Conservation (phyloP, 805 yeast genomes). For the Pichia nanzhaoensis region DNA sequence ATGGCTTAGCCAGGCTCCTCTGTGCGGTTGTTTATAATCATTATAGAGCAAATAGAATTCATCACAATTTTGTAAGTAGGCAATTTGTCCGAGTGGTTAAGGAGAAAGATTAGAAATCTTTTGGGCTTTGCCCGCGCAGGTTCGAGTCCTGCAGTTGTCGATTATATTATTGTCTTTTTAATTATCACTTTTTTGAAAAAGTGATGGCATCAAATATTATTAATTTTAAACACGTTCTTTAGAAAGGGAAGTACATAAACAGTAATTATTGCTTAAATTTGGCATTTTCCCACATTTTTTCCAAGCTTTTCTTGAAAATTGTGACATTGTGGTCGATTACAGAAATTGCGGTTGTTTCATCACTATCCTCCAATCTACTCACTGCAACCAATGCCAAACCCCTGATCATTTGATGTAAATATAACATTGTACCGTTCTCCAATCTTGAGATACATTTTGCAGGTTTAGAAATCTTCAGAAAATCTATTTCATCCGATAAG, state of each 20-base stretch:
- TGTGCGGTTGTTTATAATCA: too few relatives aligned
- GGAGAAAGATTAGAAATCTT: conserved; percentile 54
- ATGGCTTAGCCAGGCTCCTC: too few relatives aligned
- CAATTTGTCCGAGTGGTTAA: conserved; percentile 54
- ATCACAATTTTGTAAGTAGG: conserved; percentile 20
- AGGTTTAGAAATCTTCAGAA: conserved; percentile 17
- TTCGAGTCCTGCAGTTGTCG: conserved; percentile 58
- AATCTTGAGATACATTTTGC: conserved; percentile 61
- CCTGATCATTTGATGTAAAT: conserved; percentile 85
- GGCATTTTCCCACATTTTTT: conserved; percentile 58
- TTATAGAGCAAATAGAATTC: too few relatives aligned
- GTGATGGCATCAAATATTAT: too few relatives aligned
- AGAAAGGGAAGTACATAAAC: too few relatives aligned
- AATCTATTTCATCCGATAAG: conserved; percentile 1
- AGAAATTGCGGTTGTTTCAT: conserved; percentile 44
- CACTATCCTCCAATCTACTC: conserved; percentile 57
- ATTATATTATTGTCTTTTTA: conserved; percentile 5
- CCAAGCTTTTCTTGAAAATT: conserved; percentile 68
- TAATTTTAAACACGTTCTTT: too few relatives aligned
- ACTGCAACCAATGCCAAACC: conserved; percentile 89
- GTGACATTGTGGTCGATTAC: conserved; percentile 87
- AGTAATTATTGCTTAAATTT: conserved; percentile 15
- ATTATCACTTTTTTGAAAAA: too few relatives aligned
- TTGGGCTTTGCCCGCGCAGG: conserved; percentile 60
- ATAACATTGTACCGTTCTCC: conserved; percentile 77